Evolutionary conservation across 2,329 filamentous ascomycete species (phyloP), one percentile per base, ranked within the genome.

Genomic region (Pseudodiploospora longispora): DNA sequence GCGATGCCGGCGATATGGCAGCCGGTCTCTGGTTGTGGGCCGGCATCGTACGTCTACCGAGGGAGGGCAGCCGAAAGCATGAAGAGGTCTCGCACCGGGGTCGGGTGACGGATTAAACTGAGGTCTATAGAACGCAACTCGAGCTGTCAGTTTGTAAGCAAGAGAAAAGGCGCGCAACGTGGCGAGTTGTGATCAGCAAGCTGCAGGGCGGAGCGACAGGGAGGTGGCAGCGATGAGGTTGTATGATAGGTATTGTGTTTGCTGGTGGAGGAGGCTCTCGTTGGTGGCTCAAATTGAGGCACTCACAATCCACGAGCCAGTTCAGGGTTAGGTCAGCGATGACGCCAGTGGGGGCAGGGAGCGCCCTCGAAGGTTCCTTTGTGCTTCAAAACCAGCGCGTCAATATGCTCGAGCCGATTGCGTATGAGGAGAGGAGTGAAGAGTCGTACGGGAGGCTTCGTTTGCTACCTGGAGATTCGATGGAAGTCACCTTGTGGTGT

Each of bases 1-100:
- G 72, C 47, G 76, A 77, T 52, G 70, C 61, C 55, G 76, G 71
- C 51, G 67, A 60, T 57, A 69, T 69, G 44, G 64, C 56, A 55
- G 71, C 69, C 61, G 71, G 62, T 60, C 69, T 71, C 58, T 70
- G 70, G 59, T 71, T 69, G 61, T 72, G 74, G 62, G 71, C 66
- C 64, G 74, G 74, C 75, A 70, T 70, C 60, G 60, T 65, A 57
- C 47, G 55, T 64, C 52, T 64, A 61, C 58, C 56, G 55, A 50
- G 54, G 50, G 50, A 53, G 47, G 49, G 52, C 53, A 59, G 55
- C 54, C 55, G 64, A 62, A 57, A 59, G 61, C 66, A 68, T 69
- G 56, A 61, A 63, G 59, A 59, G 55, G 55, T 50, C 43, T 50
- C 48, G 50, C 51, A 51, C 47, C 50, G 43, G 50, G 49, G 41